Percentiles rank a stretch among this genome's conserved stretches.
These are phyloP conservation scores for Musa schizocarpa DNA, from an alignment of 176 grass and related monocot genomes.

Conservation along the genomic window DNA sequence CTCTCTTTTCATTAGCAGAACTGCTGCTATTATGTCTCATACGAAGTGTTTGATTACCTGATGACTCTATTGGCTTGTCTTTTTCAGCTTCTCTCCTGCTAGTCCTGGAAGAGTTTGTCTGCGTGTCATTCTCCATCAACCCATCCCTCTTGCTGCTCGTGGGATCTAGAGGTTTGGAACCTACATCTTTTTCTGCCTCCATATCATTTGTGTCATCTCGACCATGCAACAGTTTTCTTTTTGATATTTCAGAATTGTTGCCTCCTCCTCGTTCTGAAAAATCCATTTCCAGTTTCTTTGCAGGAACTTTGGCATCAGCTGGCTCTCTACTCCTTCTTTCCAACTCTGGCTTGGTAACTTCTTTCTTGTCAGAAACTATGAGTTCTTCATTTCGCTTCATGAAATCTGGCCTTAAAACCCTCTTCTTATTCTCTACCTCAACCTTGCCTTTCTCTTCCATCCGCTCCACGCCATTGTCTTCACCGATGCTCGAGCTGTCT, in stretches of 20 bases:
- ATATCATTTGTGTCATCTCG: conserved; percentile 21
- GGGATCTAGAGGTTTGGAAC: background rate
- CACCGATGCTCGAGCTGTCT: background rate
- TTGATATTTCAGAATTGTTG: conserved; percentile 12
- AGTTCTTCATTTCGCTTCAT: conserved; percentile 26
- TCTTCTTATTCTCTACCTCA: conserved; percentile 19
- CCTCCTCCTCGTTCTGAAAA: conserved; percentile 24
- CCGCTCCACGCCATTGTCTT: background rate
- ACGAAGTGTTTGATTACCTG: background rate
- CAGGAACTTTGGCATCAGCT: conserved; percentile 19
- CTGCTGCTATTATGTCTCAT: background rate
- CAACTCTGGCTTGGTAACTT: conserved; percentile 24
- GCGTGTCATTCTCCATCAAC: background rate
- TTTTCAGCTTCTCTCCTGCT: background rate
- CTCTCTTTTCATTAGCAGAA: background rate
- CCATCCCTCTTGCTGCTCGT: background rate
- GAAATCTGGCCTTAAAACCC: conserved; percentile 40
- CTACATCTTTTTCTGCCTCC: conserved; percentile 9
- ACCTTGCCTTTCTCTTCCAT: background rate
- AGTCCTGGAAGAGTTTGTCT: background rate
- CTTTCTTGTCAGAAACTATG: conserved; percentile 38
- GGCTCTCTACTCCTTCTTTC: conserved; percentile 28
- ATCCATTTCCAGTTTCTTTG: conserved; percentile 31
- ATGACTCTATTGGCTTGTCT: background rate
- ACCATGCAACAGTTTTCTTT: conserved; percentile 11